Evolutionary conservation across 2,329 filamentous ascomycete species (phyloP).

Genomic region (Parastagonospora avenae): DNA sequence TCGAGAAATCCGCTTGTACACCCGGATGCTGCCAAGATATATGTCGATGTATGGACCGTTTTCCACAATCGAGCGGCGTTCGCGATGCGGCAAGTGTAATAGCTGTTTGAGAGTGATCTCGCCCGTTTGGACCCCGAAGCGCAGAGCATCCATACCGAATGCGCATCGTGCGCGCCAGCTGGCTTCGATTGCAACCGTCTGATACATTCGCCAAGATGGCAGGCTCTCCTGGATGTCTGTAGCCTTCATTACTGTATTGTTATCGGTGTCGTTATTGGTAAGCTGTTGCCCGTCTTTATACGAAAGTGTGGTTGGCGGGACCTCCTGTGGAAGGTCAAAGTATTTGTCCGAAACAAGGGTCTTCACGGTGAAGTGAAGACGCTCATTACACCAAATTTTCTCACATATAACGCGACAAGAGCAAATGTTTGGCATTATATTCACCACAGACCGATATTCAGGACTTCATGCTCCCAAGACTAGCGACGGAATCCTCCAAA

Average conservation of each 20-base stretch:
- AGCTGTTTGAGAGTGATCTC: background rate
- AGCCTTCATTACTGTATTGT: background rate
- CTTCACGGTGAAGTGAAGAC: too few relatives aligned
- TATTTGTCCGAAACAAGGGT: too few relatives aligned
- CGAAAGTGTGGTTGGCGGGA: too few relatives aligned
- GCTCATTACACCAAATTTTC: too few relatives aligned
- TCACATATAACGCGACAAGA: too few relatives aligned
- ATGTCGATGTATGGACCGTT: conserved; percentile 9
- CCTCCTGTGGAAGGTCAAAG: too few relatives aligned
- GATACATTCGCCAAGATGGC: background rate
- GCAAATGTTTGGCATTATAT: too few relatives aligned
- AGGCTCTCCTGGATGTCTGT: background rate
- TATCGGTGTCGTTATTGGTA: background rate
- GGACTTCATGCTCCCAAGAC: background rate
- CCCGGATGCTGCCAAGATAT: conserved; percentile 7
- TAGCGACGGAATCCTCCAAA: conserved; percentile 14
- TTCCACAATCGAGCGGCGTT: background rate
- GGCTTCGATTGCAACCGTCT: background rate
- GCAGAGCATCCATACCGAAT: background rate
- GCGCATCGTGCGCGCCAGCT: background rate
- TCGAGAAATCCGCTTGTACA: conserved; percentile 9
- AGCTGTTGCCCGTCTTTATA: background rate
- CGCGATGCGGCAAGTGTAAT: background rate
- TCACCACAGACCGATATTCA: background rate
- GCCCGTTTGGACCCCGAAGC: background rate